phyloP scores from a whole-genome alignment of 768 basidiomycete genomes.

The Lactarius tabidus region DNA sequence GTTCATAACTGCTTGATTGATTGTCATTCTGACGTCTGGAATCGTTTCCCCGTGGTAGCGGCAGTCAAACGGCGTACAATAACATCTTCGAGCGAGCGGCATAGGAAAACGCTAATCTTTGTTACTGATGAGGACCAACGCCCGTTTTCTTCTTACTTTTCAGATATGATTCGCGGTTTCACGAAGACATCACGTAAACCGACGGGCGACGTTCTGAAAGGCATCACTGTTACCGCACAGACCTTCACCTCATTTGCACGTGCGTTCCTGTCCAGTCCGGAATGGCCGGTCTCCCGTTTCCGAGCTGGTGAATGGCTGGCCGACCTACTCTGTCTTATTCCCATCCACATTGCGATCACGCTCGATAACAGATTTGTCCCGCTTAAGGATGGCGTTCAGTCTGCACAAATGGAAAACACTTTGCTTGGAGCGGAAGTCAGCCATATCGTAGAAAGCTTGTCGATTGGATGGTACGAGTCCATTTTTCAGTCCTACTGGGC shows the following conservation, averaged over 20 bases:
- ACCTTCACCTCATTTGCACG: slow-evolving; percentile 31
- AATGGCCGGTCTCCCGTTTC: slow-evolving; percentile 36
- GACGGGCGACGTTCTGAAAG: slow-evolving; percentile 41
- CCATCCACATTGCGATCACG: slow-evolving; percentile 59
- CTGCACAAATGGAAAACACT: slow-evolving; percentile 45
- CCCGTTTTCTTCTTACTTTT: slow-evolving; percentile 42
- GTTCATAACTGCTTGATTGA: slow-evolving; percentile 37
- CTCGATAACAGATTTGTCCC: slow-evolving; percentile 60
- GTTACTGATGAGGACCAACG: slow-evolving; percentile 38
- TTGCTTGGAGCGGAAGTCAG: slow-evolving; percentile 58
- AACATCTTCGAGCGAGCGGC: slow-evolving; percentile 29
- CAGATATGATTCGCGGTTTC: slow-evolving; percentile 43
- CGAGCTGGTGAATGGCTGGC: slow-evolving; percentile 59
- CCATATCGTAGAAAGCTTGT: slow-evolving; percentile 50
- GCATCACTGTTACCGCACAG: slow-evolving; percentile 35
- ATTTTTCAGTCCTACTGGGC: slow-evolving; percentile 63
- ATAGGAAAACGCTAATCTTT: slow-evolving; percentile 39
- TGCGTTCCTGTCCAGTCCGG: slow-evolving; percentile 12
- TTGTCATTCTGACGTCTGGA: slow-evolving; percentile 20
- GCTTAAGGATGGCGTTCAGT: slow-evolving; percentile 55
- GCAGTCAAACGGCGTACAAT: slow-evolving; percentile 13
- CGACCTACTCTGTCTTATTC: slow-evolving; percentile 57
- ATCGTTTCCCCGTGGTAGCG: slow-evolving; percentile 15
- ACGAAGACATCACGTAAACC: slow-evolving; percentile 52
- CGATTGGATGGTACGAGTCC: slow-evolving; percentile 64